Evolutionary conservation across 768 basidiomycete genomes (phyloP).

Genomic region (Amanita rubescens): DNA sequence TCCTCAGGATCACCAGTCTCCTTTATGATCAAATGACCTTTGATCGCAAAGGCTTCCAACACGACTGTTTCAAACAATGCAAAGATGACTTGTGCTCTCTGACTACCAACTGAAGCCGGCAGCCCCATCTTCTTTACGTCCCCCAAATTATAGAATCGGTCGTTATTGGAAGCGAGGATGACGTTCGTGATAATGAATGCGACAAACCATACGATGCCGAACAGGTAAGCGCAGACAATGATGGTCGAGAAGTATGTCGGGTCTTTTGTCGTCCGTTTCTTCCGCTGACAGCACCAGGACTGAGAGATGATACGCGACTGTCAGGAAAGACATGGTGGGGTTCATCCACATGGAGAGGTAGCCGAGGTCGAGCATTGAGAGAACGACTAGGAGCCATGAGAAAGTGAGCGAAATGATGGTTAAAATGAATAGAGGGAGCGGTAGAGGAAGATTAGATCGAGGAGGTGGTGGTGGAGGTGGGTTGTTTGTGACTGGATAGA

Average conservation of each 20-base stretch:
- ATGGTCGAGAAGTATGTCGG: conserved; percentile 28
- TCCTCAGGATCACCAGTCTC: conserved; percentile 24
- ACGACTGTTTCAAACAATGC: conserved; percentile 19
- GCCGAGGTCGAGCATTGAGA: conserved; percentile 27
- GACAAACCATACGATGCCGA: conserved; percentile 23
- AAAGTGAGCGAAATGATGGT: conserved; percentile 19
- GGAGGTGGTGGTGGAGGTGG: background rate
- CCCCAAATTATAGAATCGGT: conserved; percentile 2
- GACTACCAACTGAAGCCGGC: conserved; percentile 20
- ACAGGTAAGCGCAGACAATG: conserved; percentile 22
- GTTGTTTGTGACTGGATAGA: conserved; percentile 11
- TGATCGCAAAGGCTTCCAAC: conserved; percentile 19
- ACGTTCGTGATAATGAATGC: conserved; percentile 22
- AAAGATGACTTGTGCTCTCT: conserved; percentile 23
- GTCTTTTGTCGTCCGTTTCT: conserved; percentile 16
- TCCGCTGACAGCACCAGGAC: conserved; percentile 20
- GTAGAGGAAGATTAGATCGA: conserved; percentile 14
- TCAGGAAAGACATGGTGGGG: conserved; percentile 22
- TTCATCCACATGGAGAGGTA: conserved; percentile 27
- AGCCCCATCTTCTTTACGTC: conserved; percentile 18
- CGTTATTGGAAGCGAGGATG: conserved; percentile 13
- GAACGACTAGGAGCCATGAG: conserved; percentile 19
- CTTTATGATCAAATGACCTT: conserved; percentile 22
- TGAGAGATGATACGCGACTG: conserved; percentile 21
- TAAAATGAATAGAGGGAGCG: conserved; percentile 21